These are phyloP conservation scores for Hymenoscyphus repandus DNA, from an alignment of 2,329 filamentous ascomycete genomes.

Conservation along the genomic window DNA sequence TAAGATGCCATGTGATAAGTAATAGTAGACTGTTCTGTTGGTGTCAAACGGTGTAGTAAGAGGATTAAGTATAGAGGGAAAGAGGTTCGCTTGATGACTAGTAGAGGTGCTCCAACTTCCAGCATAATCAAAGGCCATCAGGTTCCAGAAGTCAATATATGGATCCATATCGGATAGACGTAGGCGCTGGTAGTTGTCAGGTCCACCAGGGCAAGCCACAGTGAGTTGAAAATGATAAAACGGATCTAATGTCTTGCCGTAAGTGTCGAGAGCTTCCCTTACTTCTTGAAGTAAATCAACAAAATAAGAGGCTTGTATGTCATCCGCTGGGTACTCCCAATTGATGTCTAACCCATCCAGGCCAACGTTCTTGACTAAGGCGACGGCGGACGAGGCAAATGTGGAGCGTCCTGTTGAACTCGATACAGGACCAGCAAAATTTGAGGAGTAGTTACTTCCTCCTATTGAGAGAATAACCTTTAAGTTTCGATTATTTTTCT, in stretches of 20 bases:
- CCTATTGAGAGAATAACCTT: too few species aligned
- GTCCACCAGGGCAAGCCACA: conserved; percentile 45
- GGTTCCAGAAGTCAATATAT: conserved; percentile 48
- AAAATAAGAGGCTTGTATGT: conserved; percentile 21
- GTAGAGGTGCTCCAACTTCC: conserved; percentile 35
- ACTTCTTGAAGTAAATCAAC: conserved; percentile 24
- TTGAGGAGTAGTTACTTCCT: too few species aligned
- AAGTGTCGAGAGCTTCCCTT: conserved; percentile 41
- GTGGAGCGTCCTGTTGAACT: background rate
- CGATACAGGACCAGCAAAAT: too few species aligned
- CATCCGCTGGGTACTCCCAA: conserved; percentile 15
- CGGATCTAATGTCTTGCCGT: conserved; percentile 37
- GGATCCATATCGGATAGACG: conserved; percentile 41
- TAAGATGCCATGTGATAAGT: conserved; percentile 56
- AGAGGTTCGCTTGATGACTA: conserved; percentile 65
- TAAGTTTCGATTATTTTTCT: too few species aligned
- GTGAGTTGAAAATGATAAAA: conserved; percentile 48
- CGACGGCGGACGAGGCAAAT: conserved; percentile 66
- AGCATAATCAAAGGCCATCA: conserved; percentile 58
- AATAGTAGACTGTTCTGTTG: conserved; percentile 57
- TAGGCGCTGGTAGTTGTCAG: conserved; percentile 41
- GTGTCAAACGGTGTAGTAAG: conserved; percentile 64
- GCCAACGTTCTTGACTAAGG: conserved; percentile 67
- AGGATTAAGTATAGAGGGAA: conserved; percentile 47
- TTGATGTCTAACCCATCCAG: conserved; percentile 42